phyloP scores from a whole-genome alignment of 768 basidiomycete species.

The Podaxis sp. region DNA sequence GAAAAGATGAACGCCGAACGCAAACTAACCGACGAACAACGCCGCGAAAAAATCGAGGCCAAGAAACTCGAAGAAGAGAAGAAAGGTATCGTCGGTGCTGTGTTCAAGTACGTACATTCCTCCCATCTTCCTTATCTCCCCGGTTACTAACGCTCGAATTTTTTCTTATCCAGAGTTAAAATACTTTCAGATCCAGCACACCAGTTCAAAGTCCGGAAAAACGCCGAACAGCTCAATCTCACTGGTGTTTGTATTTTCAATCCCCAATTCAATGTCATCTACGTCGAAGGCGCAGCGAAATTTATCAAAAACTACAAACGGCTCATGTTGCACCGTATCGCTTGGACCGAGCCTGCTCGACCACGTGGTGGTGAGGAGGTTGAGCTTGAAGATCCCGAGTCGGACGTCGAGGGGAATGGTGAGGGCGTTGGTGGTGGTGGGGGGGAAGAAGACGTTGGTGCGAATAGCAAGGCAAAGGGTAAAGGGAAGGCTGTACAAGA shows the following conservation, averaged over 20 bases:
- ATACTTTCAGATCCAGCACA: conserved; percentile 90
- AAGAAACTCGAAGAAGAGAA: conserved; percentile 89
- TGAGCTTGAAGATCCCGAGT: conserved; percentile 55
- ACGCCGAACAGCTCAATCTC: conserved; percentile 87
- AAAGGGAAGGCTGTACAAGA: conserved; percentile 31
- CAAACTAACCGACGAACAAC: conserved; percentile 88
- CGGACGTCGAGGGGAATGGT: conserved; percentile 33
- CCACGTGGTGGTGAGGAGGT: conserved; percentile 73
- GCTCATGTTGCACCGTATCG: conserved; percentile 82
- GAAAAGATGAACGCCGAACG: conserved; percentile 93
- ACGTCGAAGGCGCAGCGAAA: conserved; percentile 89
- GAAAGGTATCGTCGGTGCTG: conserved; percentile 77
- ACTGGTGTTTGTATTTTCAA: conserved; percentile 92
- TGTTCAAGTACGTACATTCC: conserved; percentile 76
- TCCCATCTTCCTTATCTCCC: not conserved
- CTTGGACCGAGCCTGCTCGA: conserved; percentile 91
- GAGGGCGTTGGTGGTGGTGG: conserved; percentile 18
- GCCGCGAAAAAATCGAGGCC: conserved; percentile 80
- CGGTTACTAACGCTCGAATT: not conserved
- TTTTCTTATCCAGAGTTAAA: conserved; percentile 59
- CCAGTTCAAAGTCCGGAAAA: conserved; percentile 95
- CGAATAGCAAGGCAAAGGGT: conserved; percentile 21
- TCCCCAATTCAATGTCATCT: conserved; percentile 84
- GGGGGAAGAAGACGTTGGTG: conserved; percentile 3
- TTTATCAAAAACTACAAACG: conserved; percentile 85